Evolutionary conservation across 371 early-diverging fungal species (phyloP), one percentile per base, ranked within the genome.

Genomic region (Encephalitozoon cuniculi): DNA sequence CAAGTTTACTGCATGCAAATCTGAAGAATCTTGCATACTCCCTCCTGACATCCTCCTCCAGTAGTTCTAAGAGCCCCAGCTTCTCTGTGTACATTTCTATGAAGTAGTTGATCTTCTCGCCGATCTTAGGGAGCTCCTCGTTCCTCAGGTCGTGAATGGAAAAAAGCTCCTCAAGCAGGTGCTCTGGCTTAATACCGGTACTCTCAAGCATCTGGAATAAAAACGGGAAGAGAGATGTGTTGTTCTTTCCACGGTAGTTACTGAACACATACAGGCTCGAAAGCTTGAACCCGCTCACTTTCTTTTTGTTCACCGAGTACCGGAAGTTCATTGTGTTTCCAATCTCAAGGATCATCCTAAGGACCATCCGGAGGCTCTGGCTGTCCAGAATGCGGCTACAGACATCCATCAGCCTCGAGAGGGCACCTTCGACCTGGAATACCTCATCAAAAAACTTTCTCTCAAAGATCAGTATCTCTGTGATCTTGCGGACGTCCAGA

Each of bases 291-390:
- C 75, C 78, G 6, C 15, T 11, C 15, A 49, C n/a, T 54, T 73
- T 78, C 52, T 69, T 73, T 26, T 25, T 69, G 37, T 23, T 37
- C 26, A 21, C 53, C 4, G 49, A 66, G 68, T 77, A 81, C 21
- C 69, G 43, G 51, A 51, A 71, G 53, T 81, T 81, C 28, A 78
- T 67, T 6, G 75, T 34, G 67, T 81, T 81, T 66, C 69, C 69
- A 34, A 81, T 55, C 26, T 81, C 78, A 41, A 81, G 46, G 12
- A 81, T 18, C 8, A 39, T 51, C 51, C 67, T 75, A 12, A 81
- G 46, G 4, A 78, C 37, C 26, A 75, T 59, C 53, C 64, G 74
- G 1, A 81, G 25, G 21, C 68, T 64, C 23, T 74, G 11, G 49
- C 68, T 75, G 8, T 77, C 52, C 28, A 78, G 3, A 12, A 81